Evolutionary conservation across 2,329 filamentous ascomycete species (phyloP).

Genomic region (Fusarium tjaetaba): DNA sequence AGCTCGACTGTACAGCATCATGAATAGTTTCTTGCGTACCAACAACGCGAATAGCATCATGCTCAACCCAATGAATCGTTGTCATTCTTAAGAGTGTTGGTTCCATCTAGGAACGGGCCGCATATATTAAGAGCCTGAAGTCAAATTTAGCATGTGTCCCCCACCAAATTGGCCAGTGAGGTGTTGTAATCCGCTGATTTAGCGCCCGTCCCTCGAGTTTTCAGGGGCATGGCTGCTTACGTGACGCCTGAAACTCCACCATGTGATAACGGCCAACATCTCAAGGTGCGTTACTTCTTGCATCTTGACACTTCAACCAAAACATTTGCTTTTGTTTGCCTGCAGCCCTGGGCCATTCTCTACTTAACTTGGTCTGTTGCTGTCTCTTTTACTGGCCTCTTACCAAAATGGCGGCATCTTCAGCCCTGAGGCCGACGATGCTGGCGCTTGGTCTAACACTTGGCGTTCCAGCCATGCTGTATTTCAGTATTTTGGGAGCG

Average conservation of each 20-base stretch:
- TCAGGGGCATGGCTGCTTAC: neutral
- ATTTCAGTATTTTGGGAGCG: conserved; percentile 23
- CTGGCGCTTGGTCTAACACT: conserved; percentile 29
- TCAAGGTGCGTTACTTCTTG: neutral
- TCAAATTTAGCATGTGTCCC: neutral
- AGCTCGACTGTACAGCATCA: neutral
- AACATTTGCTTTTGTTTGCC: neutral
- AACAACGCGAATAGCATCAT: neutral
- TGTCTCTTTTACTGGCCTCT: neutral
- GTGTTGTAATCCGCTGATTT: neutral
- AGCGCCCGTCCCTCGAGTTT: neutral
- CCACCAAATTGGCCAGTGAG: neutral
- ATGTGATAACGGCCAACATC: neutral
- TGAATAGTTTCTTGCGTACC: neutral
- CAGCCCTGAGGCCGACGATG: conserved; percentile 14
- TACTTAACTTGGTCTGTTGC: neutral
- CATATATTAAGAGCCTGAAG: neutral
- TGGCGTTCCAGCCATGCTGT: conserved; percentile 21
- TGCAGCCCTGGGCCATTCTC: neutral
- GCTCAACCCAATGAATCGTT: neutral
- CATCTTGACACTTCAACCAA: neutral
- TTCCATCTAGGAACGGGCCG: neutral
- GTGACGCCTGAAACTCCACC: neutral
- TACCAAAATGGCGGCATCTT: conserved; percentile 1
- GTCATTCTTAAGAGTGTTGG: neutral